phyloP scores from a whole-genome alignment of 192 early-diverging fungal genomes.

The Endogone sp. region DNA sequence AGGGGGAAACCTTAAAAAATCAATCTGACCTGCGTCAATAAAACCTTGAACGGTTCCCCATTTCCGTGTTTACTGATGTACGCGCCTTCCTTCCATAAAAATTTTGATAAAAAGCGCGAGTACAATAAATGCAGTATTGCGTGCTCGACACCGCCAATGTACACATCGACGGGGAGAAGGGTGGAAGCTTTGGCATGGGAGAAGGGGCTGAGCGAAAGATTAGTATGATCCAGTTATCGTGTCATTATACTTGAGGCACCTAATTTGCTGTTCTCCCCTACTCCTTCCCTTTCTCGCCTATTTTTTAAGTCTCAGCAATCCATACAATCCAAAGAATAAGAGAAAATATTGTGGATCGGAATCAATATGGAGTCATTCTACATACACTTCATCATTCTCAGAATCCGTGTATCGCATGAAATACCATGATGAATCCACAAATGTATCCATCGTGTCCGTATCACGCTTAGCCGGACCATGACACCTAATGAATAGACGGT shows the following conservation, averaged over 20 bases:
- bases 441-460: conserved; percentile 96
- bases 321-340: no score
- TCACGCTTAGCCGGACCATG: conserved; percentile 70
- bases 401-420: conserved; percentile 85
- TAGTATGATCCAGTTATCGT: no score
- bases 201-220: conserved; percentile 38
- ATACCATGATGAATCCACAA: conserved; percentile 98
- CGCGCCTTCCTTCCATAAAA: conserved; percentile 55
- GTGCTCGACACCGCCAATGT: conserved; percentile 95
- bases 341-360: no score
- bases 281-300: no score
- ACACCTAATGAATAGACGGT: conserved; percentile 51
- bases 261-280: neutral
- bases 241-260: neutral
- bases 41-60: conserved; percentile 83
- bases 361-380: neutral
- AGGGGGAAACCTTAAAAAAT: neutral
- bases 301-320: no score
- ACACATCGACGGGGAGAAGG: conserved; percentile 82
- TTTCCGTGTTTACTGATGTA: conserved; percentile 16
- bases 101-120: conserved; percentile 86
- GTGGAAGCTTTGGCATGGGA: conserved; percentile 41
- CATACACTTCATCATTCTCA: conserved; percentile 51
- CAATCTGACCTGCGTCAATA: conserved; percentile 68
- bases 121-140: conserved; percentile 93